Conservation (phyloP, 2,329 filamentous ascomycete species). For the Pseudogymnoascus sp. region DNA sequence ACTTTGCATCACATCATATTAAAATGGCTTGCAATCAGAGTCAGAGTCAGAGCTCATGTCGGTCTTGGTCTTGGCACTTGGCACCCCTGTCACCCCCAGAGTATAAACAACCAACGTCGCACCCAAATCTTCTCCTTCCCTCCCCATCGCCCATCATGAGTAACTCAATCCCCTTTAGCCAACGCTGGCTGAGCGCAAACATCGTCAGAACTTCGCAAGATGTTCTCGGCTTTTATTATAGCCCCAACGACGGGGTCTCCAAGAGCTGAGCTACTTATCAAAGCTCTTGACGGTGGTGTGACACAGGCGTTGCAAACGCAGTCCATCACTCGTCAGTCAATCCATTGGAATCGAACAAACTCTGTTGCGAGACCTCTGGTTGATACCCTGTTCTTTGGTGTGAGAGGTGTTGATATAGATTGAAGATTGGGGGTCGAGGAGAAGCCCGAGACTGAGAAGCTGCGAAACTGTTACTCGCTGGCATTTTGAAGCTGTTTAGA, state of each 20-base stretch:
- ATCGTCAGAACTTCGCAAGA: constrained; percentile 8
- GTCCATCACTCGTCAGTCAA: constrained; percentile 1
- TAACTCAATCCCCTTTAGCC: neutral
- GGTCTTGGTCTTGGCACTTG: neutral
- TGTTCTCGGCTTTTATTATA: constrained; percentile 10
- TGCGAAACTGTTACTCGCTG: constrained; percentile 2
- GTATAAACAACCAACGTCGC: constrained; percentile 8
- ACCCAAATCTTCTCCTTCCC: neutral
- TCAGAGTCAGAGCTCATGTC: neutral
- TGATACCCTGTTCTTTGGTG: neutral
- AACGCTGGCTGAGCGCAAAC: constrained; percentile 5
- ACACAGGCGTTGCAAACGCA: constrained; percentile 5
- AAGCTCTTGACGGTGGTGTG: constrained; percentile 5
- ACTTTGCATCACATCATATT: neutral
- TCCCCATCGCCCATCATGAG: constrained; percentile 5
- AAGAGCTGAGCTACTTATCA: constrained; percentile 9
- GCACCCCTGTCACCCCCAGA: neutral
- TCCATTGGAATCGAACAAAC: constrained; percentile 5
- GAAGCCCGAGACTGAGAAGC: neutral
- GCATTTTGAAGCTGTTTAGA: neutral
- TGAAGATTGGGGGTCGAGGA: neutral
- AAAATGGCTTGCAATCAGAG: neutral
- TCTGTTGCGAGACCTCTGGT: constrained; percentile 3
- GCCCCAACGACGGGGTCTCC: constrained; percentile 11
- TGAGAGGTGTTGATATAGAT: neutral